These are phyloP conservation scores for Coemansia asiatica DNA, from an alignment of 192 early-diverging fungal genomes.

Conservation along the genomic window DNA sequence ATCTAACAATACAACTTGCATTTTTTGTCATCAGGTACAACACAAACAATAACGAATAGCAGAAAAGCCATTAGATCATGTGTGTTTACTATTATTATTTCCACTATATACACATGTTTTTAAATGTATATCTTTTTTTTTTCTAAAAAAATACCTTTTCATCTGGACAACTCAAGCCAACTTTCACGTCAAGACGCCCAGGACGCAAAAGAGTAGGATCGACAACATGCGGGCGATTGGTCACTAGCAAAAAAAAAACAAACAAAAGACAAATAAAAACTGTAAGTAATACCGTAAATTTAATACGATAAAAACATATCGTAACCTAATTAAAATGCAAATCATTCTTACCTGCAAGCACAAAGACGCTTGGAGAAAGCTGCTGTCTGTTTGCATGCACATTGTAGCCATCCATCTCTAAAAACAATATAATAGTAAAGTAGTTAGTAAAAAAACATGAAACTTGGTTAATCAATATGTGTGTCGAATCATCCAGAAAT, in stretches of 20 bases:
- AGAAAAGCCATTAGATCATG: no score
- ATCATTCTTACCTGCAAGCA: constrained; percentile 63
- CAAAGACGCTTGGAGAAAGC: constrained; percentile 58
- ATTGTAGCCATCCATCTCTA: constrained; percentile 57
- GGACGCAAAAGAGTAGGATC: constrained; percentile 83
- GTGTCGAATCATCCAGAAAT: background rate
- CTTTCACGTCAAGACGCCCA: constrained; percentile 78
- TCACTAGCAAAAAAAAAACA: constrained; percentile 56
- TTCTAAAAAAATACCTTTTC: no score
- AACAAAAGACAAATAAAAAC: background rate
- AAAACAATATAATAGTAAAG: background rate
- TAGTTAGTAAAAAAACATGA: background rate
- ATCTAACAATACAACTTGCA: no score
- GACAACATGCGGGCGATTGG: constrained; percentile 69
- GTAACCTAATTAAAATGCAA: background rate
- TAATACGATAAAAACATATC: no score
- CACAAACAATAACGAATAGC: no score
- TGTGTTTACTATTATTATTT: background rate
- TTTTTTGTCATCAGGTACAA: no score
- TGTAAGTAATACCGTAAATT: background rate
- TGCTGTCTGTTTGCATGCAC: constrained; percentile 21
- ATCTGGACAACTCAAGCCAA: constrained; percentile 65
- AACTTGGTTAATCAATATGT: background rate
- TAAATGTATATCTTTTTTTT: no score
- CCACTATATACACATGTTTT: background rate